Evolutionary conservation across 2,329 filamentous ascomycete species (phyloP), one percentile per base, ranked within the genome.

Genomic region (Hymenotorrendiella dingleyae): DNA sequence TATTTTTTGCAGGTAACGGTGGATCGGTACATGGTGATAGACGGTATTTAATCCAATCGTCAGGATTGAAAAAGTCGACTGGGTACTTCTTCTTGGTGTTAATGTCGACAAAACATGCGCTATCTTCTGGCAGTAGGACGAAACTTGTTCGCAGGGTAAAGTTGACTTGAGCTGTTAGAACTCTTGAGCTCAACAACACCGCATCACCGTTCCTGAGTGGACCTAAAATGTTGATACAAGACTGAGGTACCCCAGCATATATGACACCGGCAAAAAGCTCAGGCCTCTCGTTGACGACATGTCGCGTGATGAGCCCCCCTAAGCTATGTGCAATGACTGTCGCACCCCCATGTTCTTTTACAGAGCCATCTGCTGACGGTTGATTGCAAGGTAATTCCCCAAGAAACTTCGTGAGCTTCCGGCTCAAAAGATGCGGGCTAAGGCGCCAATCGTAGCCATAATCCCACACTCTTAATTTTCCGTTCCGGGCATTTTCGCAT

Each of bases 371-470:
- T 12, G 28, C 29, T 14, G 41, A 36, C 28, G 73, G 68, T 35
- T 76, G 72, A 57, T 96, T 96, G 39, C 80, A 89, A 0, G 84
- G 84, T 1, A 97, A 69, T 2, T 66, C 71, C 57, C 85, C 78
- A 11, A 97, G 68, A 55, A 86, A 95, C 14, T 74, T 66, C 26
- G 82, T 77, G n/a, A 97, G 68, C 47, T 78, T 78, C 34, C 72
- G 70, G 3, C 85, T 89, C 0, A 93, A 73, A 1, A 88, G 68
- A 56, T 83, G 76, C 1, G 91, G 91, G 50, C 86, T 93, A 28
- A 96, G 68, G 12, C 91, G 76, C 91, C 91, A 97, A 64, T 97
- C 91, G 56, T 95, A 97, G 14, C 90, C 89, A 59, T 91, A 97
- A 55, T 96, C 84, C 70, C 89, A 89, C 1, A 95, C 76, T 35